Evolutionary conservation across 108 stramenopile genomes (phyloP), one percentile per base, ranked within the genome.

Genomic region (Pseudonitzschia multistriata): DNA sequence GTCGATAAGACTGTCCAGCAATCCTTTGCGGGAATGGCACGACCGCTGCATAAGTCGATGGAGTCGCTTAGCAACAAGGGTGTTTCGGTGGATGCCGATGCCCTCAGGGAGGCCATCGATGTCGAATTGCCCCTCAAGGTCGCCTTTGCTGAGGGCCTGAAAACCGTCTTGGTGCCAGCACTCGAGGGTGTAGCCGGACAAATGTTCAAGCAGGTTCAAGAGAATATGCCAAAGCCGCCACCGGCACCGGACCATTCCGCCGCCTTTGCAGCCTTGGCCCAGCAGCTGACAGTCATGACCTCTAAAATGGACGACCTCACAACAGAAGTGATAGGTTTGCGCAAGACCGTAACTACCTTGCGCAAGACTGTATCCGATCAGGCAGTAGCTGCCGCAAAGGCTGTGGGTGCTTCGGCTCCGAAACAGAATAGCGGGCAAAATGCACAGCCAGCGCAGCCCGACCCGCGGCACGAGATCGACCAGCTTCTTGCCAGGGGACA

Each of bases 151-250:
- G 73, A 81, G 72, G 85, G 73, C 7, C 81, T 95, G 75, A 78
- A 73, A 28, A 85, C 72, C 48, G 84, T 88, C 17, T 78, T 92
- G 56, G 82, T 95, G 29, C 94, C 94, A 28, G 81, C 91, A 11
- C 74, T 88, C 64, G 86, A 92, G 59, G 77, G 89, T 3, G 79
- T 85, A 3, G 79, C 87, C 0, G 78, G 79, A 17, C 88, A 91
- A 60, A 83, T 95, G 68, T 81, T 91, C 35, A 39, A 74, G 35
- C 81, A 92, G 59, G 73, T 87, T 22, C 67, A 83, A 22, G 65
- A 57, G 77, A 82, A 17, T 50, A 73, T 50, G 78, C 83, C 49
- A 45, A 81, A 47, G 61, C 74, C 13, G 48, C 52, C 60, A 11
- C 70, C 70, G 29, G 56, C 73, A 0, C 65, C 65, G 11, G 65